phyloP scores from a whole-genome alignment of 2,329 filamentous ascomycete species.

The Beauveria australis region DNA sequence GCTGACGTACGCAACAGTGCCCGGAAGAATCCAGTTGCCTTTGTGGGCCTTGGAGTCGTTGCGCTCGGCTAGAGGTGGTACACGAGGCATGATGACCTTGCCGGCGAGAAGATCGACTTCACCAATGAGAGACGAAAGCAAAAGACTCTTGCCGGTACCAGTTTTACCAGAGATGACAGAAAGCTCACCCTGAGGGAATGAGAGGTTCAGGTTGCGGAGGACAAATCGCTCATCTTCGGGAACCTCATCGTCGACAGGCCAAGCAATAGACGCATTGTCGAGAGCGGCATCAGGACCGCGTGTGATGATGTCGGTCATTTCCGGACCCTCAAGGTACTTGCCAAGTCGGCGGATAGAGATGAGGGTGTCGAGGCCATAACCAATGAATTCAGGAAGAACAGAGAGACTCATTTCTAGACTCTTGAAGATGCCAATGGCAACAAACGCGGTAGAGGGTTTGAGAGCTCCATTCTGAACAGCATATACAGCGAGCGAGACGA shows the following conservation, averaged over 20 bases:
- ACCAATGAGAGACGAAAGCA: constrained; percentile 66
- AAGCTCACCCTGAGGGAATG: constrained; percentile 60
- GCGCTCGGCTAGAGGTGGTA: constrained; percentile 44
- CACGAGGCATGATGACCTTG: constrained; percentile 44
- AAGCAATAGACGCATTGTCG: constrained; percentile 60
- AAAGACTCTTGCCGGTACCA: constrained; percentile 67
- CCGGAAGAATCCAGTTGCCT: constrained; percentile 60
- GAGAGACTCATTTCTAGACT: constrained; percentile 65
- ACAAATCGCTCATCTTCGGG: constrained; percentile 54
- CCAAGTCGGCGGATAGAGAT: constrained; percentile 68
- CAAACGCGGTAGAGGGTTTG: constrained; percentile 68
- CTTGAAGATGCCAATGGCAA: constrained; percentile 66
- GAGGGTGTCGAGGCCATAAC: constrained; percentile 61
- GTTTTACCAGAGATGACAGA: constrained; percentile 72
- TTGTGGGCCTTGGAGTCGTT: constrained; percentile 54
- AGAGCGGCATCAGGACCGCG: constrained; percentile 55
- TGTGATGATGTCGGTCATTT: constrained; percentile 47
- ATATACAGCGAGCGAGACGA: constrained; percentile 62
- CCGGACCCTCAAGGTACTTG: constrained; percentile 59
- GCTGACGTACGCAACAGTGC: constrained; percentile 64
- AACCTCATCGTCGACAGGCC: constrained; percentile 59
- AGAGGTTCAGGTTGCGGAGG: constrained; percentile 54
- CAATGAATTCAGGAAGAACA: constrained; percentile 64
- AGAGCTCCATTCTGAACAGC: constrained; percentile 54
- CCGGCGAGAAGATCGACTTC: constrained; percentile 64